These are phyloP conservation scores for Aureobasidium leucospermi DNA, from an alignment of 2,329 filamentous ascomycete species.

Conservation along the genomic window DNA sequence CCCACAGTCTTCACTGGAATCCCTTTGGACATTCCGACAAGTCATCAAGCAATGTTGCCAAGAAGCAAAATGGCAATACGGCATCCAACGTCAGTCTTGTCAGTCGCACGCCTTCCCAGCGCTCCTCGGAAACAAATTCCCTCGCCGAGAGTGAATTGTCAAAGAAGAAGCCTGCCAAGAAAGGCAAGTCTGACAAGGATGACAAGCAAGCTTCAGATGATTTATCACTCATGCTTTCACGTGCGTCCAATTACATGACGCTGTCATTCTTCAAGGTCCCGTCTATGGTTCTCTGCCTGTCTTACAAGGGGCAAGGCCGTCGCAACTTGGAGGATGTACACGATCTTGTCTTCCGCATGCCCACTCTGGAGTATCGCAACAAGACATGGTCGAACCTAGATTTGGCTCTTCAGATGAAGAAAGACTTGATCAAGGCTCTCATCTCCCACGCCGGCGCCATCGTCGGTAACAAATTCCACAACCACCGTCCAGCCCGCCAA, in stretches of 20 bases:
- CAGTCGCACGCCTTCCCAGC: conserved; percentile 25
- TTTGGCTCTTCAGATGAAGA: conserved; percentile 84
- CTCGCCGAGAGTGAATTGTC: conserved; percentile 20
- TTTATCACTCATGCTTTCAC: conserved; percentile 89
- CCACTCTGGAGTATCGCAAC: conserved; percentile 90
- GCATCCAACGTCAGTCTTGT: conserved; percentile 22
- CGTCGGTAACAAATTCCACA: conserved; percentile 92
- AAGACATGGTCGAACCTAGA: conserved; percentile 99
- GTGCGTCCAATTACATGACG: conserved; percentile 96
- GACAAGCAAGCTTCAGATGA: conserved; percentile 64
- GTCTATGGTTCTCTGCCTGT: conserved; percentile 88
- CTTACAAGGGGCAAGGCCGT: conserved; percentile 92
- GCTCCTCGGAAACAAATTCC: conserved; percentile 20
- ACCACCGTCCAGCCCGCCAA: conserved; percentile 72
- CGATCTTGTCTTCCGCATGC: conserved; percentile 93
- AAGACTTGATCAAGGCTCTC: conserved; percentile 85
- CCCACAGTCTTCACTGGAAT: conserved; percentile 30
- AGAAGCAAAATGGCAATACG: conserved; percentile 18
- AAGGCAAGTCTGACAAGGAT: conserved; percentile 46
- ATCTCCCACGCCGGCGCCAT: conserved; percentile 95
- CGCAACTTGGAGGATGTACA: conserved; percentile 96
- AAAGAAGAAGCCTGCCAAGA: conserved; percentile 28
- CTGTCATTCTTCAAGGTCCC: conserved; percentile 92
- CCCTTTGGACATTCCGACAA: conserved; percentile 36
- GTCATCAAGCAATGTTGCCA: conserved; percentile 18